These are phyloP conservation scores for Phialophora macrospora DNA, from an alignment of 2,329 filamentous ascomycete genomes.

Conservation along the genomic window DNA sequence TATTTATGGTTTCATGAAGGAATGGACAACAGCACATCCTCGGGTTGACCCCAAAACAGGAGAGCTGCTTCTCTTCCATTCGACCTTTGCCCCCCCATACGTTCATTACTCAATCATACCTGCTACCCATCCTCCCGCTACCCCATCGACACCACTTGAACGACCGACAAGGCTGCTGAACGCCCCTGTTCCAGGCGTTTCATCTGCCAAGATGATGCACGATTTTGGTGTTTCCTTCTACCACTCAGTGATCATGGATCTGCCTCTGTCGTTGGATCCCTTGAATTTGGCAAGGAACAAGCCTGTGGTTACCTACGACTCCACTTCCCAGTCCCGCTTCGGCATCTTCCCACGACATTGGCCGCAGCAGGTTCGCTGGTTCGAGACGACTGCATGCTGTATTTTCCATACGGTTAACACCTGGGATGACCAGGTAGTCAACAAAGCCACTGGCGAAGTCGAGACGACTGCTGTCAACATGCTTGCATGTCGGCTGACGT, in stretches of 20 bases:
- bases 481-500: slow-evolving; percentile 69
- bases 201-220: slow-evolving; percentile 74
- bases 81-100: slow-evolving; percentile 67
- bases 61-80: slow-evolving; percentile 71
- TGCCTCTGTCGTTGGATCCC: slow-evolving; percentile 69
- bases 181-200: slow-evolving; percentile 63
- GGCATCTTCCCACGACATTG: slow-evolving; percentile 69
- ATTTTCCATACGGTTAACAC: slow-evolving; percentile 75
- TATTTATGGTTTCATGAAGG: slow-evolving; percentile 65
- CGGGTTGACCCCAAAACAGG: slow-evolving; percentile 68
- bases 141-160: slow-evolving; percentile 38
- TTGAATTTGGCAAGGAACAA: slow-evolving; percentile 62
- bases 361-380: slow-evolving; percentile 66
- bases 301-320: slow-evolving; percentile 65
- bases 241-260: slow-evolving; percentile 71
- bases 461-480: slow-evolving; percentile 61
- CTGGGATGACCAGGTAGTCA: slow-evolving; percentile 61
- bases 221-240: slow-evolving; percentile 70
- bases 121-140: slow-evolving; percentile 43
- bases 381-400: slow-evolving; percentile 69
- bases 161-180: slow-evolving; percentile 52
- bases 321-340: slow-evolving; percentile 63
- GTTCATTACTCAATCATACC: slow-evolving; percentile 69
- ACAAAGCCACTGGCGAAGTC: slow-evolving; percentile 39
- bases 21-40: slow-evolving; percentile 72